Evolutionary conservation across 768 basidiomycete genomes (phyloP), one percentile per base, ranked within the genome.

Genomic region (Hygrocybe punicea): DNA sequence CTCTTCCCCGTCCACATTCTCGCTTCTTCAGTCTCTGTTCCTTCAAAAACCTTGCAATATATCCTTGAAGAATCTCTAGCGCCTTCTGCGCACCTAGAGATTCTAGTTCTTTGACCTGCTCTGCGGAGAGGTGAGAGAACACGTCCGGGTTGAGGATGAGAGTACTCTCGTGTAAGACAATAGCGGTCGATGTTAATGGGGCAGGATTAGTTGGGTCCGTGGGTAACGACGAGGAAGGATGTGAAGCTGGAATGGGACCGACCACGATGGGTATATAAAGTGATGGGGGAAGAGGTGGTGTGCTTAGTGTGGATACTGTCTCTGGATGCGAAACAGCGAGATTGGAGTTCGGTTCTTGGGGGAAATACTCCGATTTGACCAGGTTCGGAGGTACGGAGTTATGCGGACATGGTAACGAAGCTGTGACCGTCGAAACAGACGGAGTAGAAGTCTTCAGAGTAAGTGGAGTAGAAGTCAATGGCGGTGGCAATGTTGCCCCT

Each of bases 21-120:
- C 76, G 67, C 55, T 72, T 74, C 63, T 78, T 78, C 51, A 80
- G 78, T 62, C 79, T 67, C 60, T 77, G 81, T 69, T 93, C 89
- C 72, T 94, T 95, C 66, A 93, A 72, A 58, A 86, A 89, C 53
- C 87, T 82, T 42, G 93, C 89, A 68, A 95, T 91, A 64, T 93
- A 89, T 2, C 82, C 84, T 59, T 93, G 92, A 55, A 96, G 74
- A 19, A 92, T 85, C 61, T 84, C 82, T 51, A 96, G 72, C 6
- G 93, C 92, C 61, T 87, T 85, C 67, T 87, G 83, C 0, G 91
- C 89, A 2, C 91, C 91, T 69, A 93, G 82, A 52, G 81, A 80
- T 70, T 93, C 89, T 24, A 95, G 73, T 45, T 88, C 86, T 56
- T 79, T 81, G 44, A 96, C 73, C 69, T 87, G 87, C 59, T 87